Conservation (phyloP, 306 rosid species). For the Nissolia schottii region DNA sequence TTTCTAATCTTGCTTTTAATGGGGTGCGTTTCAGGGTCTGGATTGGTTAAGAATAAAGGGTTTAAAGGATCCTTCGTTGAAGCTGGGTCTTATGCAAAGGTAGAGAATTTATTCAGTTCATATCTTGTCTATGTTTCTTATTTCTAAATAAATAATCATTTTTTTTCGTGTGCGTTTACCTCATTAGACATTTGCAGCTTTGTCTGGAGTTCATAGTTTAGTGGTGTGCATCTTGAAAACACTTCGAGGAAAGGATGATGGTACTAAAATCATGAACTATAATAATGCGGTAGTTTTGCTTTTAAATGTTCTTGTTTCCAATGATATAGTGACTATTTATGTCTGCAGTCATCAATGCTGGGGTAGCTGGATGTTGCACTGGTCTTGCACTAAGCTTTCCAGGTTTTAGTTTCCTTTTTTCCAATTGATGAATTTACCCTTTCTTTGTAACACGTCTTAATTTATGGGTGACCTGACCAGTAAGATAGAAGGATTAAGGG, state of each 20-base stretch:
- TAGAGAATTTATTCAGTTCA: background rate
- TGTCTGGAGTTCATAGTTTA: slow-evolving; percentile 54
- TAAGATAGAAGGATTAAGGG: background rate
- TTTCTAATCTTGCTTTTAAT: slow-evolving; percentile 1
- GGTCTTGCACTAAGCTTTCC: slow-evolving; percentile 85
- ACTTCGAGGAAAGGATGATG: slow-evolving; percentile 78
- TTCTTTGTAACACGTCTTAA: background rate
- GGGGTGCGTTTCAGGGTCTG: slow-evolving; percentile 50
- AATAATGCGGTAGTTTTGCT: background rate
- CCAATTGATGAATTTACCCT: background rate
- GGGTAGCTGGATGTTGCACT: slow-evolving; percentile 90
- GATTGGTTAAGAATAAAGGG: slow-evolving; percentile 75
- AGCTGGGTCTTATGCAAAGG: slow-evolving; percentile 78
- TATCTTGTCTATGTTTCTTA: background rate
- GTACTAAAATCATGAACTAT: slow-evolving; percentile 20
- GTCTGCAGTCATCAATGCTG: slow-evolving; percentile 65
- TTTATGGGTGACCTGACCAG: background rate
- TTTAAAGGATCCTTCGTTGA: slow-evolving; percentile 70
- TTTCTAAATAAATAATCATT: background rate
- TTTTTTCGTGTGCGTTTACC: background rate
- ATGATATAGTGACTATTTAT: slow-evolving; percentile 7
- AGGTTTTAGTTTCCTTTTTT: slow-evolving; percentile 32
- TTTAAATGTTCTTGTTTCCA: background rate
- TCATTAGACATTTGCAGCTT: slow-evolving; percentile 21
- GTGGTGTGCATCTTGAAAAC: slow-evolving; percentile 72